Evolutionary conservation across 2,329 filamentous ascomycete genomes (phyloP).

Genomic region (Exophiala sp.): DNA sequence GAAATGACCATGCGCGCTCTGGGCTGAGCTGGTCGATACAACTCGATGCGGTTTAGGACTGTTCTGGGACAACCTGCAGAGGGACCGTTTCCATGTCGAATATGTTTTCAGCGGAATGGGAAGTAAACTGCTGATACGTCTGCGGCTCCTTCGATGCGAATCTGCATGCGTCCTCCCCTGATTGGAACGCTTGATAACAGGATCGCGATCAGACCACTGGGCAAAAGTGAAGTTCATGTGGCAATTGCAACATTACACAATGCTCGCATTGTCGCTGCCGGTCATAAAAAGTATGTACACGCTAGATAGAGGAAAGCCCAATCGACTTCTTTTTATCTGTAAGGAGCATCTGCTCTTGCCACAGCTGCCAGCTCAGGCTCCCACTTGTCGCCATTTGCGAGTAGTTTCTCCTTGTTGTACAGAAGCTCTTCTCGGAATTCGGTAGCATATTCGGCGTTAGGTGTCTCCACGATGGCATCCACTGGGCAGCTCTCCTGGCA

Average conservation of each 20-base stretch:
- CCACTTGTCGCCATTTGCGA: conserved; percentile 93
- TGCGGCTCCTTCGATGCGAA: no score
- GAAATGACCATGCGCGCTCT: conserved; percentile 47
- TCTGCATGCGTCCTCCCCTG: no score
- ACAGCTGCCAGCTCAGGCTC: conserved; percentile 92
- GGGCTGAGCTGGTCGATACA: conserved; percentile 31
- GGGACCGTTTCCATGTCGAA: no score
- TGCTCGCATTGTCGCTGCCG: neutral
- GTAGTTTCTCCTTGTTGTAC: conserved; percentile 95
- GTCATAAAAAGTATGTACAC: conserved; percentile 20
- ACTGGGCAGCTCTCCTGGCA: conserved; percentile 99
- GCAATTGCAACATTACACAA: neutral
- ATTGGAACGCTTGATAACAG: no score
- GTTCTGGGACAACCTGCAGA: no score
- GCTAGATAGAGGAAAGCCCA: neutral
- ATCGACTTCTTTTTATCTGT: conserved; percentile 57
- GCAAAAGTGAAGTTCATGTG: neutral
- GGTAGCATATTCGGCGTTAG: conserved; percentile 71
- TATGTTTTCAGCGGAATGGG: no score
- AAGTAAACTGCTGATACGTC: no score
- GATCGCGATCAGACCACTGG: no score
- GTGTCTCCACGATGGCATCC: conserved; percentile 81
- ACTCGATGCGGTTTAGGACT: no score
- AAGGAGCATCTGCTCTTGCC: conserved; percentile 89
- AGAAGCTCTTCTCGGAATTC: conserved; percentile 86